Conservation (phyloP, 2,329 filamentous ascomycete genomes). For the Aspergillus glaucus region DNA sequence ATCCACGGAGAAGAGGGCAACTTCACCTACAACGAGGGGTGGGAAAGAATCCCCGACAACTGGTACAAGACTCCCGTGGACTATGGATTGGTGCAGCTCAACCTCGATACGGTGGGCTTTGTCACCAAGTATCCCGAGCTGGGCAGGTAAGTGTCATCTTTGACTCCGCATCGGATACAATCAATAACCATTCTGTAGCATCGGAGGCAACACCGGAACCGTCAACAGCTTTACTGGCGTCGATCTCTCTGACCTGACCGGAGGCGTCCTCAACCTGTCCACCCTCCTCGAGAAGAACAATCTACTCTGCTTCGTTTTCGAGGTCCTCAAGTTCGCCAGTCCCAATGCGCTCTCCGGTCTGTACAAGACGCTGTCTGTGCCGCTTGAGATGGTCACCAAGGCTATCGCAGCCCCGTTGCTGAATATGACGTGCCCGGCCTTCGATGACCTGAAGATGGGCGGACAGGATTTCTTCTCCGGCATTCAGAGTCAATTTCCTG, state of each 20-base stretch:
- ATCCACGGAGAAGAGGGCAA: conserved; percentile 39
- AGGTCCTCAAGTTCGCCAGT: conserved; percentile 27
- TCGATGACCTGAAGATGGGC: conserved; percentile 24
- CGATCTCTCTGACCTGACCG: conserved; percentile 37
- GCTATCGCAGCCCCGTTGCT: conserved; percentile 22
- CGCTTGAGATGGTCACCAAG: conserved; percentile 24
- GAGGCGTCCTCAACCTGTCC: conserved; percentile 32
- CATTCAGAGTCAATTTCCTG: conserved; percentile 22
- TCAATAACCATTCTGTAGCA: conserved; percentile 15
- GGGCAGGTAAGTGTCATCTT: conserved; percentile 16
- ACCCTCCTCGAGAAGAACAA: conserved; percentile 37
- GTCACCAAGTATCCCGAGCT: conserved; percentile 39
- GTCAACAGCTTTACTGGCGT: conserved; percentile 48
- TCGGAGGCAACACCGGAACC: conserved; percentile 49
- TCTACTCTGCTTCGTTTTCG: conserved; percentile 34
- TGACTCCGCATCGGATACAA: background rate
- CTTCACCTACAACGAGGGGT: conserved; percentile 42
- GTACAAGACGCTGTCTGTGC: conserved; percentile 22
- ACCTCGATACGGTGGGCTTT: conserved; percentile 35
- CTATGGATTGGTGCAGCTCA: conserved; percentile 43
- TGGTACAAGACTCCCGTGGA: conserved; percentile 45
- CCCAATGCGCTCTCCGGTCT: conserved; percentile 26
- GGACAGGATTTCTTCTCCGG: conserved; percentile 26
- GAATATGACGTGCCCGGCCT: conserved; percentile 26
- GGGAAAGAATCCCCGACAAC: conserved; percentile 48